Conservation (phyloP, 257 asterid species). For the Eustoma russellianum region DNA sequence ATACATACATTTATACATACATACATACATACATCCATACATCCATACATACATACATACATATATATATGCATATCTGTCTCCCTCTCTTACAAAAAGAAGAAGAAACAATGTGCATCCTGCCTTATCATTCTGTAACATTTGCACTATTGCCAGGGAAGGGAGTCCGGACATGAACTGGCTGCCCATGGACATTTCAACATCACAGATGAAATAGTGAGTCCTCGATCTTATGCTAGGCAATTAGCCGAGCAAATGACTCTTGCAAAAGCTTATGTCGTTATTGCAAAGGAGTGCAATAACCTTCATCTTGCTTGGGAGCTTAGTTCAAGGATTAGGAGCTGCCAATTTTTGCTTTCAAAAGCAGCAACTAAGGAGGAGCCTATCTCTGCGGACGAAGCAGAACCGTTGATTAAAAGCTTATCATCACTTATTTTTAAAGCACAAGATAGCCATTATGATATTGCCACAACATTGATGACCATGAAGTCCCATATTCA, state of each 20-base stretch:
- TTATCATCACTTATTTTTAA: slow-evolving; percentile 68
- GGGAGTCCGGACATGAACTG: slow-evolving; percentile 34
- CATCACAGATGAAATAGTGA: slow-evolving; percentile 45
- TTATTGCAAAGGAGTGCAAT: slow-evolving; percentile 73
- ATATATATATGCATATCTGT: too few relatives aligned
- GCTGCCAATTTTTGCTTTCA: slow-evolving; percentile 66
- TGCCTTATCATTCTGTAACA: too few relatives aligned
- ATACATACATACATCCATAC: too few relatives aligned
- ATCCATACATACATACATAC: too few relatives aligned
- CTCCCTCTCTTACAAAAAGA: too few relatives aligned
- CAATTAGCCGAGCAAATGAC: slow-evolving; percentile 84
- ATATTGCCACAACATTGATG: slow-evolving; percentile 74
- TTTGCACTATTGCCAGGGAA: slow-evolving; percentile 41
- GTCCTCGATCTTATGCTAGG: slow-evolving; percentile 66
- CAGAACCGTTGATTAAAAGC: slow-evolving; percentile 63
- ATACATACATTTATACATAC: too few relatives aligned
- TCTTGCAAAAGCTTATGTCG: slow-evolving; percentile 81
- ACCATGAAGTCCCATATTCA: slow-evolving; percentile 83
- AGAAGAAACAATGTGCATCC: too few relatives aligned
- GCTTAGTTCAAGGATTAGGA: slow-evolving; percentile 68
- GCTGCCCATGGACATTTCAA: slow-evolving; percentile 35
- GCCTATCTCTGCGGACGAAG: slow-evolving; percentile 65
- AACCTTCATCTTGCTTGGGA: slow-evolving; percentile 88
- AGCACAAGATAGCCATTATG: slow-evolving; percentile 81
- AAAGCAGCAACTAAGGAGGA: slow-evolving; percentile 74